phyloP scores from a whole-genome alignment of 2,329 filamentous ascomycete genomes.

The Alternaria conjuncta region DNA sequence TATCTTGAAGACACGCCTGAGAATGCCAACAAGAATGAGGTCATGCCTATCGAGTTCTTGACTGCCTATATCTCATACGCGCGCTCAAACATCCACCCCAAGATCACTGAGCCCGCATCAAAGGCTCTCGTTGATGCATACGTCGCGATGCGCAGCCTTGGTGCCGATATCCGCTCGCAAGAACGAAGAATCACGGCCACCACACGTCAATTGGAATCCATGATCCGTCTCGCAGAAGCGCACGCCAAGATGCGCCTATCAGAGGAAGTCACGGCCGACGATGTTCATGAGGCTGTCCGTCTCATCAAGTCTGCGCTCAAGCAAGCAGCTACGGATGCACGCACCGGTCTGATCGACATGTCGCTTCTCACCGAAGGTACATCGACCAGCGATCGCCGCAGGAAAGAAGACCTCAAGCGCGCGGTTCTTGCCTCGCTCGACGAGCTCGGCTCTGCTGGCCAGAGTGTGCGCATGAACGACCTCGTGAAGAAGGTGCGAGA shows the following conservation, averaged over 20 bases:
- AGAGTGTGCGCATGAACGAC: slow-evolving; percentile 76
- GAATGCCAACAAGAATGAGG: slow-evolving; percentile 77
- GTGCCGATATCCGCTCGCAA: slow-evolving; percentile 71
- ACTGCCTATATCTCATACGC: slow-evolving; percentile 98
- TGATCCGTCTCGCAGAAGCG: slow-evolving; percentile 96
- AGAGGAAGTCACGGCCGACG: slow-evolving; percentile 73
- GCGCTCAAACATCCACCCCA: slow-evolving; percentile 82
- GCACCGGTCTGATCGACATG: slow-evolving; percentile 96
- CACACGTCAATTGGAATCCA: slow-evolving; percentile 93
- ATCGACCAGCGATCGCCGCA: slow-evolving; percentile 81
- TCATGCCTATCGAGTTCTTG: slow-evolving; percentile 87
- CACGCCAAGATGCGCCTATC: slow-evolving; percentile 97
- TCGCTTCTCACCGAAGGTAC: slow-evolving; percentile 93
- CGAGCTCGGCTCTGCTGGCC: slow-evolving; percentile 69
- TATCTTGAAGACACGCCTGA: slow-evolving; percentile 95
- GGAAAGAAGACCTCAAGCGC: slow-evolving; percentile 82
- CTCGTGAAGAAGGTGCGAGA: slow-evolving; percentile 74
- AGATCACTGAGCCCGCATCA: slow-evolving; percentile 79
- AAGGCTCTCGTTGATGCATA: slow-evolving; percentile 85
- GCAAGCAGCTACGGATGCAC: slow-evolving; percentile 91
- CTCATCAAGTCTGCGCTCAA: slow-evolving; percentile 94
- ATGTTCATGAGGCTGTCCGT: slow-evolving; percentile 89
- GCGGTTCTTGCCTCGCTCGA: slow-evolving; percentile 78
- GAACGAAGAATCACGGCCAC: slow-evolving; percentile 98
- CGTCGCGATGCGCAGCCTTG: slow-evolving; percentile 92